Evolutionary conservation across 169 alveolate genomes (phyloP), one percentile per base, ranked within the genome.

Genomic region (Plasmodium adleri): DNA sequence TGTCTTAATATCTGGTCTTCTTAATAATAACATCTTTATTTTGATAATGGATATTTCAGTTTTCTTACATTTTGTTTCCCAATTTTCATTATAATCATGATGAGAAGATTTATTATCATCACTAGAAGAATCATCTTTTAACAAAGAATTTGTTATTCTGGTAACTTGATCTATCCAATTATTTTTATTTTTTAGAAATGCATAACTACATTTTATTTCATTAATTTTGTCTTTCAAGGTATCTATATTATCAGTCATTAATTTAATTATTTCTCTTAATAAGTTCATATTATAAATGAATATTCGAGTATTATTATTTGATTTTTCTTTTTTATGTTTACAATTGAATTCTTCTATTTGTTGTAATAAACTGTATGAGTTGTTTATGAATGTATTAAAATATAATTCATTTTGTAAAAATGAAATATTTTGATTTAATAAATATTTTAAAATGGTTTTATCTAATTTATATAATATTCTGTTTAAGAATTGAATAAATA

Each of bases 161-260:
- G 91, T 83, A 50, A 83, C 91, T 20, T 68, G 80, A 54, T 15
- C 43, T 32, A 83, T 24, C 91, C 91, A 83, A 54, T 83, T 83
- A 24, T 83, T 83, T 56, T 83, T 83, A 13, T 68, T 43, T 12
- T 68, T 28, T 49, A 83, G 58, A 8, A 39, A 43, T 39, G 63
- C n/a, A 43, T 83, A 68, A 12, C 59, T 83, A 58, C 49, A 68
- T 83, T 68, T 83, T 12, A 68, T 50, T 68, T 83, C 67, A 6
- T 50, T 72, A 67, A 83, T 83, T 83, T 60, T 83, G 39, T 47
- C 70, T 72, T 83, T 83, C 45, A 83, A 58, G 10, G 20, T 58
- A 22, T 83, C 91, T 12, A 67, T 72, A 50, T 83, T 72, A 50
- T 70, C 80, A 17, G 91, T 83, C 72, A 83, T 52, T 17, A 83